Evolutionary conservation across 495 filamentous ascomycete genomes (phyloP).

Genomic region (Penicillium mononematosum): DNA sequence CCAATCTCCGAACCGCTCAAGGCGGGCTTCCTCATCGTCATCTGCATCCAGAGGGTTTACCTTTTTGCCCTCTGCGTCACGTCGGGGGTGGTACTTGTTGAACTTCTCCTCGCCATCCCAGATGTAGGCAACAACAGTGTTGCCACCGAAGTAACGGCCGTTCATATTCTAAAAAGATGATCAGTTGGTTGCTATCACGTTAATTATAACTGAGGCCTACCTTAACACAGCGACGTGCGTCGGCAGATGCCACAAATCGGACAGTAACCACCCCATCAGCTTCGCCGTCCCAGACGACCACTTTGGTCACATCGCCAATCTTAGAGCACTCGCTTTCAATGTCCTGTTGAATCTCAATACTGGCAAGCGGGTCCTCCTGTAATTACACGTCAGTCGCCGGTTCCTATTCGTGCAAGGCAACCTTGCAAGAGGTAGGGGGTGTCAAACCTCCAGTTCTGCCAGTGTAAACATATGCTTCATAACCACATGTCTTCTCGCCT

Average conservation of each 20-base stretch:
- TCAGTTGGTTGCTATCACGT: constrained; percentile 3
- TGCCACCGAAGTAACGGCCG: constrained; percentile 74
- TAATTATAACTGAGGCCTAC: constrained; percentile 31
- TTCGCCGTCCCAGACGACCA: constrained; percentile 86
- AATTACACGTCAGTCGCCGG: constrained; percentile 20
- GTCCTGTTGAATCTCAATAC: constrained; percentile 91
- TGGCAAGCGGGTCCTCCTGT: constrained; percentile 74
- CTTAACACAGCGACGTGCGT: constrained; percentile 70
- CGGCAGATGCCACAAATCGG: constrained; percentile 65
- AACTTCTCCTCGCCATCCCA: constrained; percentile 75
- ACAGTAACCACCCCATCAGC: constrained; percentile 84
- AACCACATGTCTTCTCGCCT: constrained; percentile 59
- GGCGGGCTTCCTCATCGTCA: constrained; percentile 41
- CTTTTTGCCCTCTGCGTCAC: constrained; percentile 20
- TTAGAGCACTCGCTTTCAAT: constrained; percentile 87
- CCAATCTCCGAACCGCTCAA: constrained; percentile 58
- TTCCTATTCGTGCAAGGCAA: background rate
- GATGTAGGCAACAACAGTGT: constrained; percentile 73
- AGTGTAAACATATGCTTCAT: constrained; percentile 95
- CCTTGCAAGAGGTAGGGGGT: background rate
- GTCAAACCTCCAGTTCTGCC: constrained; percentile 64
- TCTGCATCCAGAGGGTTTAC: background rate
- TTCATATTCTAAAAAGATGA: constrained; percentile 59
- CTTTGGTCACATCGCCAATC: constrained; percentile 84
- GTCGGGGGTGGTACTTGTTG: constrained; percentile 59